Conservation (phyloP, 1,284 basidiomycete species). For the Tylopilus sp. region DNA sequence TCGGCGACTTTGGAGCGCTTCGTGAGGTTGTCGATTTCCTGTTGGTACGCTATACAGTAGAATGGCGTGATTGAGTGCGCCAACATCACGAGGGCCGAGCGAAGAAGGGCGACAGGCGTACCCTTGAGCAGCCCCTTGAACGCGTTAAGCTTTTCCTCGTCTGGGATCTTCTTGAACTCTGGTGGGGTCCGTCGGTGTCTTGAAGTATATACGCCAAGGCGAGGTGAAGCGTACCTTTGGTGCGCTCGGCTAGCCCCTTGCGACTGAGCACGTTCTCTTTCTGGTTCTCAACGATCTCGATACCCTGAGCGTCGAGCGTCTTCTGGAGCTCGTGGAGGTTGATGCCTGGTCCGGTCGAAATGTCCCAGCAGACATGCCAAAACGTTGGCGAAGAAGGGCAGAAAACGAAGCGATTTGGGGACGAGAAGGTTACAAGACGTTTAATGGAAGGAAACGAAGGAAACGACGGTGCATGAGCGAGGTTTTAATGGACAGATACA, state of each 20-base stretch:
- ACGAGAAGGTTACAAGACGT: neutral
- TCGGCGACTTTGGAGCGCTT: conserved; percentile 88
- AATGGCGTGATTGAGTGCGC: neutral
- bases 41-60: conserved; percentile 73
- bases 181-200: neutral
- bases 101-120: conserved; percentile 24
- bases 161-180: conserved; percentile 94
- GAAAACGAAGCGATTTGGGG: neutral
- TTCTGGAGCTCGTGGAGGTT: conserved; percentile 89
- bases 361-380: neutral
- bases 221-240: conserved; percentile 61
- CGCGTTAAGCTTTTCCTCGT: conserved; percentile 76
- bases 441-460: neutral
- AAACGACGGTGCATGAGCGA: conserved; percentile 1
- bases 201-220: conserved; percentile 6
- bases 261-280: conserved; percentile 93
- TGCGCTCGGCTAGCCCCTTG: conserved; percentile 88
- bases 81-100: too few species aligned
- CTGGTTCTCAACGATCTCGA: conserved; percentile 95
- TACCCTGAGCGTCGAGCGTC: conserved; percentile 81
- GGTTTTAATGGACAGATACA: neutral
- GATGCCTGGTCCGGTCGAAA: conserved; percentile 54
- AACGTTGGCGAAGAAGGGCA: neutral
- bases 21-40: conserved; percentile 92
- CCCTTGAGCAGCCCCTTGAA: conserved; percentile 88